Evolutionary conservation across 1,139 yeast genomes (phyloP).

Genomic region (Hemisphaericaspora xylofermentans): DNA sequence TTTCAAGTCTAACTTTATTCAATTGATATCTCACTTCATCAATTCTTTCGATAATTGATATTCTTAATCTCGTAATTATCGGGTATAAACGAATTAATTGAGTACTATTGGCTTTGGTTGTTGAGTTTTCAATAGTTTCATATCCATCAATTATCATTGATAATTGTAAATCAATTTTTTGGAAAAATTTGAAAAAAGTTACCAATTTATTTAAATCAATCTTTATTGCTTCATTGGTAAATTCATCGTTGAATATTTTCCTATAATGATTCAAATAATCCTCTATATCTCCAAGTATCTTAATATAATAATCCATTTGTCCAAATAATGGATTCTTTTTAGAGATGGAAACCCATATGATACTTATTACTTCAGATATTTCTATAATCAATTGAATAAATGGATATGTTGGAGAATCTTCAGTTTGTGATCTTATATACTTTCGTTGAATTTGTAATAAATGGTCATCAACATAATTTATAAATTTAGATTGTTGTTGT

Average conservation of each 20-base stretch:
- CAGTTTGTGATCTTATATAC: constrained; percentile 61
- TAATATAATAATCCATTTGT: constrained; percentile 59
- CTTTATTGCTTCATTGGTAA: constrained; percentile 1
- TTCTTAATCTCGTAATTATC: constrained; percentile 45
- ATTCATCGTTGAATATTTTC: constrained; percentile 8
- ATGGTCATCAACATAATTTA: constrained; percentile 59
- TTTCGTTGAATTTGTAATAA: constrained; percentile 59
- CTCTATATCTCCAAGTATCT: constrained; percentile 63
- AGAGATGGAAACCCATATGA: constrained; percentile 56
- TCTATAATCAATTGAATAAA: constrained; percentile 45
- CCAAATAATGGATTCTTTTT: constrained; percentile 40
- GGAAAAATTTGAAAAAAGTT: constrained; percentile 39
- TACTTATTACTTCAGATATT: constrained; percentile 44
- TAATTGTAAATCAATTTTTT: constrained; percentile 42
- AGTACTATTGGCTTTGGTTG: constrained; percentile 34
- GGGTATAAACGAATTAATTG: constrained; percentile 49
- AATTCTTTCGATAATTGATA: constrained; percentile 28
- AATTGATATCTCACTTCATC: constrained; percentile 16
- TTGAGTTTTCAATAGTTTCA: constrained; percentile 8
- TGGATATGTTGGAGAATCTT: constrained; percentile 25
- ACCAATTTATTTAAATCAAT: constrained; percentile 19
- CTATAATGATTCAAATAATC: constrained; percentile 56
- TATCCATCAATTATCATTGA: constrained; percentile 44
- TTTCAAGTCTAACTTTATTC: constrained; percentile 6
- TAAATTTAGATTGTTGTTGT: constrained; percentile 59